Conservation (phyloP, 768 basidiomycete genomes). For the Collybia sordida region DNA sequence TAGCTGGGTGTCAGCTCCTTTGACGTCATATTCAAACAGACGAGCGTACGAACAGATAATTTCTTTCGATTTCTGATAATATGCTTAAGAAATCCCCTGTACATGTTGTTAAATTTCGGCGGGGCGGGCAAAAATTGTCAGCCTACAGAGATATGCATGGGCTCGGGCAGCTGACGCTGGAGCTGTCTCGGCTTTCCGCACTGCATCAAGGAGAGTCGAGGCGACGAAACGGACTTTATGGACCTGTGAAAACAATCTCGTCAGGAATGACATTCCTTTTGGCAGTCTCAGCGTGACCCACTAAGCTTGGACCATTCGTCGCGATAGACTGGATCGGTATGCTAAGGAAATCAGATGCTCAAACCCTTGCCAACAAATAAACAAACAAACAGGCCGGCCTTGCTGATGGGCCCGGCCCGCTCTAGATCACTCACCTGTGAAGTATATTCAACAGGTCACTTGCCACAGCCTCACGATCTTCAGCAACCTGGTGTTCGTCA, state of each 20-base stretch:
- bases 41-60: slow-evolving; percentile 66
- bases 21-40: slow-evolving; percentile 3
- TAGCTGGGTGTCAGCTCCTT: slow-evolving; percentile 11
- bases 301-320: slow-evolving; percentile 81
- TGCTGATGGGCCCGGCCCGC: too few species aligned
- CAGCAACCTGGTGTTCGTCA: slow-evolving; percentile 63
- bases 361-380: neutral
- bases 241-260: slow-evolving; percentile 44
- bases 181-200: slow-evolving; percentile 77
- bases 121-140: neutral
- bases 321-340: slow-evolving; percentile 94
- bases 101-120: slow-evolving; percentile 11
- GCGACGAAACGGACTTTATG: slow-evolving; percentile 94
- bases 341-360: slow-evolving; percentile 32
- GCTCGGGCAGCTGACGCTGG: slow-evolving; percentile 82
- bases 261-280: slow-evolving; percentile 13
- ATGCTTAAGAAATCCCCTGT: slow-evolving; percentile 92
- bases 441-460: slow-evolving; percentile 85
- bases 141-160: slow-evolving; percentile 82
- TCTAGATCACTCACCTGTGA: slow-evolving; percentile 53
- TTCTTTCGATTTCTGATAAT: slow-evolving; percentile 86
- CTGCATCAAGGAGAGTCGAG: slow-evolving; percentile 83
- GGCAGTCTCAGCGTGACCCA: slow-evolving; percentile 13
- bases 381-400: neutral
- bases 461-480: slow-evolving; percentile 81